Conservation (phyloP, 1,139 yeast genomes). For the Pichiaceae sp. region DNA sequence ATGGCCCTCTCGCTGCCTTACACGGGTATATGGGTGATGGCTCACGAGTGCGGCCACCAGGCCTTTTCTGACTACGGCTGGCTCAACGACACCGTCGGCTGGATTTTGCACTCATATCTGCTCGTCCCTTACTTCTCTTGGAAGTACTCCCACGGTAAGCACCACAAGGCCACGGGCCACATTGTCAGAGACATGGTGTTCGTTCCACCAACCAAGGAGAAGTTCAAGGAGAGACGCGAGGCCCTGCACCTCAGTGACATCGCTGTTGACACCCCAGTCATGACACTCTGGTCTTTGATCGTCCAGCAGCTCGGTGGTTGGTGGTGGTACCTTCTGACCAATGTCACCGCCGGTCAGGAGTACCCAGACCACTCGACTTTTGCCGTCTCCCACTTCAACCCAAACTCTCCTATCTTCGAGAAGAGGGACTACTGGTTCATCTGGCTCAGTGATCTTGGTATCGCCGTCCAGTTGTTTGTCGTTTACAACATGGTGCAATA, state of each 20-base stretch:
- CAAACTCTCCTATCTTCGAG: slow-evolving; percentile 46
- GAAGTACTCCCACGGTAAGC: slow-evolving; percentile 54
- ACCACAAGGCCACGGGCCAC: slow-evolving; percentile 59
- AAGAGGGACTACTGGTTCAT: slow-evolving; percentile 48
- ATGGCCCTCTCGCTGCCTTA: slow-evolving; percentile 21
- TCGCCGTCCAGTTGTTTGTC: slow-evolving; percentile 31
- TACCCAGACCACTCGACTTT: slow-evolving; percentile 28
- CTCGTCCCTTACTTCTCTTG: slow-evolving; percentile 57
- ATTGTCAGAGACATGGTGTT: slow-evolving; percentile 54
- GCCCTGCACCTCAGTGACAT: slow-evolving; percentile 33
- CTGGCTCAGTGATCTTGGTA: slow-evolving; percentile 46
- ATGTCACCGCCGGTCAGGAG: slow-evolving; percentile 49
- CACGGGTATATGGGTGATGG: slow-evolving; percentile 56
- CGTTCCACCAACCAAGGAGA: slow-evolving; percentile 45
- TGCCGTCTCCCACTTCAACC: slow-evolving; percentile 39
- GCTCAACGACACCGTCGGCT: slow-evolving; percentile 51
- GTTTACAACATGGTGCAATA: slow-evolving; percentile 41
- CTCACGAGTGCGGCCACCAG: slow-evolving; percentile 62
- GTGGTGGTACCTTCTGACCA: slow-evolving; percentile 39
- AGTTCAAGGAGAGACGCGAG: slow-evolving; percentile 28
- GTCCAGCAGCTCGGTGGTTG: slow-evolving; percentile 51
- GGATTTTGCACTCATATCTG: slow-evolving; percentile 51
- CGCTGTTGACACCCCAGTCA: slow-evolving; percentile 47
- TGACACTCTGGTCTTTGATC: slow-evolving; percentile 34
- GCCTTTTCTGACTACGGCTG: slow-evolving; percentile 49